Evolutionary conservation across 2,329 filamentous ascomycete species (phyloP), one percentile per base, ranked within the genome.

Genomic region (Aureobasidium pullulans): DNA sequence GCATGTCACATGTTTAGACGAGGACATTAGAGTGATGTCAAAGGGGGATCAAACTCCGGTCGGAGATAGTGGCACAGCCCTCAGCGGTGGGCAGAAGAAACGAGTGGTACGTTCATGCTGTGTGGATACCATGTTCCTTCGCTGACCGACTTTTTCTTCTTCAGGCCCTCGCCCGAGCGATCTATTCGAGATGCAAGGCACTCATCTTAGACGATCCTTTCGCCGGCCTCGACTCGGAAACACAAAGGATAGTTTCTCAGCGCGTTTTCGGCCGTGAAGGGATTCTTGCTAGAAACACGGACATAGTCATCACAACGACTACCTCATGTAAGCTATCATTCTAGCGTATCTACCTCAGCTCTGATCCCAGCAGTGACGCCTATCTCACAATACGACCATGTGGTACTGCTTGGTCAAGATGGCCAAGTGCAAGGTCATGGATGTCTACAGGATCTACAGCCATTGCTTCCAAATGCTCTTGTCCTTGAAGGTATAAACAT

Each of bases 131-230:
- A 19, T 19, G 19, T 19, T 19, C 73, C 79, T 19, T 23, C 40
- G 23, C 5, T 44, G 40, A 44, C 40, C 39, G 15, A 40, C 8
- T 40, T 8, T 40, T 13, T 40, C 39, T 40, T 23, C 23, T 13
- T 47, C 75, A 81, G 64, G 76, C 50, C 10, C 84, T 94, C 65
- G 90, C 89, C 1, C 79, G 90, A 46, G 89, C 89, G 1, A 77
- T 94, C 19, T 94, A 94, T 71, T 91, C 88, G 1, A 79, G 88
- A 15, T 88, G 88, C 1, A 85, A 87, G 0, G 86, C 91, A 62
- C 76, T 94, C 5, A 76, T 94, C 19, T 78, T 94, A 66, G 90
- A 95, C 69, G 90, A 95, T 67, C 88, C 93, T 42, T 91, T 95
- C 70, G 67, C 76, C 54, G 85, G 89, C 10, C 84, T 94, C 8